Evolutionary conservation across 768 basidiomycete species (phyloP), one percentile per base, ranked within the genome.

Genomic region (Ephemerocybe angulata): DNA sequence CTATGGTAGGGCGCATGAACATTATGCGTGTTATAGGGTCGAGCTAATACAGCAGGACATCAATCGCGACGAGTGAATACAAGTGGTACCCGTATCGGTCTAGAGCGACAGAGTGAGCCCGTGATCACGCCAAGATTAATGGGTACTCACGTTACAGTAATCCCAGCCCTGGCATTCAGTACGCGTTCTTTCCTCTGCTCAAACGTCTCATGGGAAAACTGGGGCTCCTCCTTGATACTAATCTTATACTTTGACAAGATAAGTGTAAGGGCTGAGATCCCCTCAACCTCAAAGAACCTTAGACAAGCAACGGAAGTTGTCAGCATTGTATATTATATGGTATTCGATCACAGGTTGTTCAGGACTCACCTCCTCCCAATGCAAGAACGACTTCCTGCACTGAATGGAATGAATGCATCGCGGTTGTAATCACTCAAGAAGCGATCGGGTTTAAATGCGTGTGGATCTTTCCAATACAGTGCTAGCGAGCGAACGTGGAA

Each of bases 251-350:
- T 67, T 7, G 69, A 68, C 15, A 83, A 62, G 30, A 85, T 61
- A 65, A 78, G 70, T 15, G 79, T 76, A n/a, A 85, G 66, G 41
- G 77, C 72, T 4, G 76, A 80, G 41, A 81, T 69, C 25, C 69
- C 77, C 63, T 81, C 79, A 1, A 76, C 78, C 64, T 83, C 81
- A n/a, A 72, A 73, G 62, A 80, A 81, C 58, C 77, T 80, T 50
- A 7, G 40, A 43, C 58, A 24, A 5, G 46, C 6, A 29, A 22
- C 21, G 38, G 7, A 15, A 43, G 25, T 21, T 5, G 17, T 8
- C 27, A 28, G 19, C 21, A 35, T 24, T 31, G 10, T 48, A 35
- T 44, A 40, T 30, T 21, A 52, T 17, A 8, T 17, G 17, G 48
- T 19, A n/a, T 12, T 27, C n/a, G 15, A 15, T 19, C 6, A 29